Percentiles rank a stretch among this genome's conserved stretches.
Conservation (phyloP, 2,329 filamentous ascomycete species). For the Colletotrichum orchidophilum region DNA sequence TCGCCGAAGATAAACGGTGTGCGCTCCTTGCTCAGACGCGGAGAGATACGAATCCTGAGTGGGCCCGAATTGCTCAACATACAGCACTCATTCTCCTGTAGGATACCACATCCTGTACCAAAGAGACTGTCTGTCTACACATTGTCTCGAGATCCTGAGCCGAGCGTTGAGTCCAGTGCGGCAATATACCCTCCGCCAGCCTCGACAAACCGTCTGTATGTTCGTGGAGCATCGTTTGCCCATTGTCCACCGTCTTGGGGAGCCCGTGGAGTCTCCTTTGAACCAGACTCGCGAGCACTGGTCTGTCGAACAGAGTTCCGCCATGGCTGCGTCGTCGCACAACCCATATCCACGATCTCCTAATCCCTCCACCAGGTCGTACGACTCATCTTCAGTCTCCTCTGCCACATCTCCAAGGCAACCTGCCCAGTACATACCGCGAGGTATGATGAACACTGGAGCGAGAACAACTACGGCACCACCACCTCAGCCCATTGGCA, state of each 20-base stretch:
- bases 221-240: slow-evolving; percentile 50
- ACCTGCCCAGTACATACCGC: slow-evolving; percentile 58
- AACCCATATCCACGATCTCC: slow-evolving; percentile 69
- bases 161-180: not conserved
- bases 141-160: not conserved
- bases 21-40: slow-evolving; percentile 4
- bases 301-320: slow-evolving; percentile 38
- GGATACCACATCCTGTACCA: not conserved
- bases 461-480: slow-evolving; percentile 59
- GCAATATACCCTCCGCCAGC: slow-evolving; percentile 1
- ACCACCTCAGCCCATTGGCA: slow-evolving; percentile 62
- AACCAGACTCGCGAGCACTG: slow-evolving; percentile 46
- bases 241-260: slow-evolving; percentile 49
- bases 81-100: not conserved
- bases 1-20: slow-evolving; percentile 11
- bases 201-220: slow-evolving; percentile 46
- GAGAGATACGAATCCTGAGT: not conserved
- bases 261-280: slow-evolving; percentile 47
- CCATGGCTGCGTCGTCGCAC: slow-evolving; percentile 51
- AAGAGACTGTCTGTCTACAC: not conserved
- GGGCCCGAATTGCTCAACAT: not conserved
- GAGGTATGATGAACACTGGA: slow-evolving; percentile 62
- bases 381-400: slow-evolving; percentile 71
- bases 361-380: slow-evolving; percentile 68
- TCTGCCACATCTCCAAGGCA: slow-evolving; percentile 69